Conservation (phyloP, 768 basidiomycete species). For the Leccinum truebloodii region DNA sequence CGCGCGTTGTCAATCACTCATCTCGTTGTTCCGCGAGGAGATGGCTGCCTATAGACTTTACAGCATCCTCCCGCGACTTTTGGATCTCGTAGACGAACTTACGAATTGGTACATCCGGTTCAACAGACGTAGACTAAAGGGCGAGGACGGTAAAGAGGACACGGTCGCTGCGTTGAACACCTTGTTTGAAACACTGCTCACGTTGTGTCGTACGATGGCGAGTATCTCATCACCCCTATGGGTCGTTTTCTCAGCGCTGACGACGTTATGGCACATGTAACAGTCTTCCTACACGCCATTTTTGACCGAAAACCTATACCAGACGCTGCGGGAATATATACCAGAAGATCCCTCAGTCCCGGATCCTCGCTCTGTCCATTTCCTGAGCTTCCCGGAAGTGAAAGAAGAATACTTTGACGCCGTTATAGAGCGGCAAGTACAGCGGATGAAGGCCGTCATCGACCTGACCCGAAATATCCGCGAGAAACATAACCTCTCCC, state of each 20-base stretch:
- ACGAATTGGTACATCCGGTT: constrained; percentile 99
- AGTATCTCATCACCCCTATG: constrained; percentile 21
- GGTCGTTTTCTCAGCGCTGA: background rate
- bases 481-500: constrained; percentile 80
- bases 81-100: constrained; percentile 91
- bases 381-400: constrained; percentile 89
- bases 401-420: constrained; percentile 94
- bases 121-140: constrained; percentile 94
- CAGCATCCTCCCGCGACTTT: constrained; percentile 90
- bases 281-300: constrained; percentile 99
- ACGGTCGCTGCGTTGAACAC: constrained; percentile 92
- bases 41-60: constrained; percentile 98
- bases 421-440: constrained; percentile 91
- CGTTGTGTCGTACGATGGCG: constrained; percentile 94
- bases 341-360: constrained; percentile 70
- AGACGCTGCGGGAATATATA: constrained; percentile 81
- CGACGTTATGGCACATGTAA: background rate
- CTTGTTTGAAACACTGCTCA: constrained; percentile 92
- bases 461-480: constrained; percentile 88
- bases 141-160: constrained; percentile 88
- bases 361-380: constrained; percentile 93
- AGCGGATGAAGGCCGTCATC: constrained; percentile 94
- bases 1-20: constrained; percentile 96
- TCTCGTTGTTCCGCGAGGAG: constrained; percentile 86
- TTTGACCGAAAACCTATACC: constrained; percentile 95